A percentile compares a stretch with the other conserved stretches of the same genome.
phyloP scores from a whole-genome alignment of 768 basidiomycete genomes.

The Mycena alexandri region DNA sequence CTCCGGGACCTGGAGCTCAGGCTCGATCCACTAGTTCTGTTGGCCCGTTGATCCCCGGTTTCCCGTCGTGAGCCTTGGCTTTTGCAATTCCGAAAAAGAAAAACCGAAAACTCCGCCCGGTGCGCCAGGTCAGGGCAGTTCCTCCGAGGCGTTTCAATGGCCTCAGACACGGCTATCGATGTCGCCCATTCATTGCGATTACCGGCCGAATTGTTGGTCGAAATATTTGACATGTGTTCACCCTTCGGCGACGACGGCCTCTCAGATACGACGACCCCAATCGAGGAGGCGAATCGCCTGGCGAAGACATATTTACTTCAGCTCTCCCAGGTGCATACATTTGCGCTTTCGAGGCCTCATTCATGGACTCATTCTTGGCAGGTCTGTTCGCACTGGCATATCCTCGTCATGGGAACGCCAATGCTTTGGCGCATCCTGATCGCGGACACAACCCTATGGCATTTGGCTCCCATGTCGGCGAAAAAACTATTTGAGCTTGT shows the following conservation, averaged over 20 bases:
- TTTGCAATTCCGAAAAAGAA: no score
- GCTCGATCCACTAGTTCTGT: no score
- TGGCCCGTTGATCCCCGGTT: no score
- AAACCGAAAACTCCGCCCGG: no score
- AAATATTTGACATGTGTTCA: conserved; percentile 17
- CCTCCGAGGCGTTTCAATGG: no score
- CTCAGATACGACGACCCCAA: background rate
- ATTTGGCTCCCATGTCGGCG: background rate
- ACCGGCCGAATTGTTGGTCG: conserved; percentile 8
- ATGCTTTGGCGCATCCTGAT: conserved; percentile 19
- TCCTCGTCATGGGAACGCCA: conserved; percentile 14
- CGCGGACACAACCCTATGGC: conserved; percentile 17
- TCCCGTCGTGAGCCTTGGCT: no score
- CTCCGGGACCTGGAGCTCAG: no score
- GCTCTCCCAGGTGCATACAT: conserved; percentile 11
- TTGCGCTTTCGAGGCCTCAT: background rate
- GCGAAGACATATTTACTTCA: conserved; percentile 19
- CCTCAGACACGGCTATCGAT: no score
- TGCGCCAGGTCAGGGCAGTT: no score
- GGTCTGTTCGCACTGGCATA: conserved; percentile 20
- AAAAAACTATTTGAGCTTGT: background rate
- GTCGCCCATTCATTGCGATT: background rate
- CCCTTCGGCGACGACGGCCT: background rate
- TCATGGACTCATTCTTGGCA: background rate
- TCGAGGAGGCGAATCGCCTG: conserved; percentile 17